These are phyloP conservation scores for Linanthus parryae DNA, from an alignment of 148 eudicot genomes.

Conservation along the genomic window DNA sequence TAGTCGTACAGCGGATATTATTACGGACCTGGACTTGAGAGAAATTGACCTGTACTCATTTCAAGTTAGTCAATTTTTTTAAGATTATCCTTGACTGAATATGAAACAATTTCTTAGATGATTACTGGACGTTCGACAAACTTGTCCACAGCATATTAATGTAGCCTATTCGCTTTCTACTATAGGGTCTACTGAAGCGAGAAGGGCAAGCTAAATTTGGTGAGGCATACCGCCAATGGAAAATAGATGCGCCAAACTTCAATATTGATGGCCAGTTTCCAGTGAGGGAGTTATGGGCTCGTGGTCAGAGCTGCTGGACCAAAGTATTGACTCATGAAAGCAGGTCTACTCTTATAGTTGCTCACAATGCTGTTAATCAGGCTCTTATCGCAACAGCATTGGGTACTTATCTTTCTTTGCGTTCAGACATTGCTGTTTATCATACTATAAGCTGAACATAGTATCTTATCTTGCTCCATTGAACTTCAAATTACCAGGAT, in stretches of 20 bases:
- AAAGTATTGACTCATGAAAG: slow-evolving; percentile 67
- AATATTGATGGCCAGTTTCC: slow-evolving; percentile 83
- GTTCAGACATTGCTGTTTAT: background rate
- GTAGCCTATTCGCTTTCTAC: too few relatives aligned
- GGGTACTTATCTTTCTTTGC: slow-evolving; percentile 37
- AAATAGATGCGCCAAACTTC: slow-evolving; percentile 78
- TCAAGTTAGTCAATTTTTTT: slow-evolving; percentile 50
- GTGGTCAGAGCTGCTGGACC: slow-evolving; percentile 81
- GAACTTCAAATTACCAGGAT: slow-evolving; percentile 44
- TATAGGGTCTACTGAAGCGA: slow-evolving; percentile 90
- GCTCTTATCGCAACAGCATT: slow-evolving; percentile 93
- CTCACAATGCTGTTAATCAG: slow-evolving; percentile 99
- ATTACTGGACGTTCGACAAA: too few relatives aligned
- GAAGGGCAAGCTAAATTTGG: slow-evolving; percentile 83
- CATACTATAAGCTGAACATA: background rate
- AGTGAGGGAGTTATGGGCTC: slow-evolving; percentile 84
- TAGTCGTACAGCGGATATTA: slow-evolving; percentile 59
- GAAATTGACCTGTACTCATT: slow-evolving; percentile 92
- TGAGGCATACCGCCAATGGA: slow-evolving; percentile 68
- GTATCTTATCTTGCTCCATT: slow-evolving; percentile 10
- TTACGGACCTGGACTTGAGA: slow-evolving; percentile 67
- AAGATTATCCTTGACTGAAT: background rate
- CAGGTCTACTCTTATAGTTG: slow-evolving; percentile 93
- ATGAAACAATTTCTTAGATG: too few relatives aligned
- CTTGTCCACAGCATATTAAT: too few relatives aligned